Evolutionary conservation across 2,329 filamentous ascomycete species (phyloP), one percentile per base, ranked within the genome.

Genomic region (Fusarium albosuccineum): DNA sequence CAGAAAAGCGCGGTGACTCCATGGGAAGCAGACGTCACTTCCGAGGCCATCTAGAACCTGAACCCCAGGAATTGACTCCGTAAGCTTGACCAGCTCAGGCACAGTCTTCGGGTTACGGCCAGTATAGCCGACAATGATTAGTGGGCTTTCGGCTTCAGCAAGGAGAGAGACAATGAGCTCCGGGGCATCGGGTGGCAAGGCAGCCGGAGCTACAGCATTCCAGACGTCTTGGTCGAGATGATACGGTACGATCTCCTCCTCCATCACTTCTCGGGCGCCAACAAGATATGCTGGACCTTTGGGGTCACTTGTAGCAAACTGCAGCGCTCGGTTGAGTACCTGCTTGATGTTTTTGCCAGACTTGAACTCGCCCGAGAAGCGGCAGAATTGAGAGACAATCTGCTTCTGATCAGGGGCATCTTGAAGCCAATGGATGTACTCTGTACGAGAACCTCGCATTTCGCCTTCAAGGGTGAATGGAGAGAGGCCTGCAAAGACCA

Each of bases 381-480:
- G 87, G 75, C 93, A 97, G 77, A 97, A 97, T 79, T 97, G 93
- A 0, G 87, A 82, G 6, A 97, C 83, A 62, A 97, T 94, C 73
- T 88, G 86, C 76, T 90, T 92, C 79, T 94, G 92, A 71, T 94
- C 91, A 0, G 90, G 92, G 7, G 92, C 90, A 76, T 94, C 91
- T 74, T 94, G 92, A 44, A 94, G 89, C 91, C 92, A 94, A 75
- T 94, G 91, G 66, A 93, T 94, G 77, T 92, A 94, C 78, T 94
- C 92, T 1, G 91, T 93, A 55, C 92, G 83, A 6, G 86, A 89
- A 9, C 92, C 92, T 3, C 89, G 84, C 80, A 91, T 87, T 78
- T 94, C 92, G 11, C 92, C 92, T 70, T 93, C 90, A 26, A 91
- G 84, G 0, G 92, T 94, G 74, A 89, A 92, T 0, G 92, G 92